Conservation (phyloP, 495 filamentous ascomycete species). For the Penicillium canariense region DNA sequence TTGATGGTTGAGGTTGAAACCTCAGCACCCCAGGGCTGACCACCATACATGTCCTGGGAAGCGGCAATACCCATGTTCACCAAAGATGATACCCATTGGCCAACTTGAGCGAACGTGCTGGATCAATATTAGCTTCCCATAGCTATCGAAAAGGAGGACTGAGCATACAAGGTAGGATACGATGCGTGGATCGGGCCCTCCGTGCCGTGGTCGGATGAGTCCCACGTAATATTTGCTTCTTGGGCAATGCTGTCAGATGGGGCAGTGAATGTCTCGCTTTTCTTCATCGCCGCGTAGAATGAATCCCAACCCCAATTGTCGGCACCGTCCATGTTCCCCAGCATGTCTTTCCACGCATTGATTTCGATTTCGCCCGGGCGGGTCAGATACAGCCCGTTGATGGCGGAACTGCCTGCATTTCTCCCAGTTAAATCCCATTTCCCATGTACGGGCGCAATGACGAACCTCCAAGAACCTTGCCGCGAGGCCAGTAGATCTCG, state of each 20-base stretch:
- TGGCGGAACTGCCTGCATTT: constrained; percentile 33
- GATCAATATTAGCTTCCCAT: constrained; percentile 1
- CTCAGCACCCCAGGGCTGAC: constrained; percentile 29
- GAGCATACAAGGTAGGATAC: constrained; percentile 44
- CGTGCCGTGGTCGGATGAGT: constrained; percentile 33
- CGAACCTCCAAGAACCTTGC: constrained; percentile 41
- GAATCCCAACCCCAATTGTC: constrained; percentile 36
- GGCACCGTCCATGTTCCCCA: constrained; percentile 33
- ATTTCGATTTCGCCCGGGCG: constrained; percentile 34
- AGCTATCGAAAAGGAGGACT: not conserved
- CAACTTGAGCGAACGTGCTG: constrained; percentile 33
- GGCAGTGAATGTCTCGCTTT: constrained; percentile 43
- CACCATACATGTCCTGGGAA: constrained; percentile 32
- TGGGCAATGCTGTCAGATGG: constrained; percentile 31
- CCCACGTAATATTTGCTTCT: constrained; percentile 40
- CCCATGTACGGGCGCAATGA: not conserved
- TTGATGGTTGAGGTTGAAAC: constrained; percentile 36
- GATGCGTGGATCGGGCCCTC: constrained; percentile 47
- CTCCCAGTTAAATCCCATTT: not conserved
- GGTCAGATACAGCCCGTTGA: constrained; percentile 36
- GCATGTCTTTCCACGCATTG: constrained; percentile 33
- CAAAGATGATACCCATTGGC: constrained; percentile 25
- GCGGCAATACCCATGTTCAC: constrained; percentile 25
- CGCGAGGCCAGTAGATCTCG: constrained; percentile 32
- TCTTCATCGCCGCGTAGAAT: constrained; percentile 34